Conservation (phyloP, 2,329 filamentous ascomycete genomes). For the Grosmannia penicillata region DNA sequence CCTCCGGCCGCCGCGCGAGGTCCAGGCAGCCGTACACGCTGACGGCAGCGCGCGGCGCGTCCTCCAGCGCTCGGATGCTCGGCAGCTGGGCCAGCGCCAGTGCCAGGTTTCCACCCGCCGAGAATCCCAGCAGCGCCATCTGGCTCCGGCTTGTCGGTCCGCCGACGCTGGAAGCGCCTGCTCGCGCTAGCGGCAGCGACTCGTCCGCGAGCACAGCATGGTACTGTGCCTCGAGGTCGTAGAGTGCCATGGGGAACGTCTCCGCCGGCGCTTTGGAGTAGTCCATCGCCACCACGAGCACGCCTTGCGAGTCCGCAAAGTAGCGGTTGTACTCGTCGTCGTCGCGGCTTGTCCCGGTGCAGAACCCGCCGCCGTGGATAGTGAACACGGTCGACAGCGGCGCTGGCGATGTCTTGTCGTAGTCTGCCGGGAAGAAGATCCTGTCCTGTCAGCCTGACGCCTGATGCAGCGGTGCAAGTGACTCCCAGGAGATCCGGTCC, state of each 20-base stretch:
- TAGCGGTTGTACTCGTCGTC: constrained; percentile 31
- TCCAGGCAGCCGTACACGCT: constrained; percentile 30
- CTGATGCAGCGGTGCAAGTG: no score
- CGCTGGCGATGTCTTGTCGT: constrained; percentile 15
- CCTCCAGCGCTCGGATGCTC: constrained; percentile 13
- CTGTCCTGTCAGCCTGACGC: constrained; percentile 11
- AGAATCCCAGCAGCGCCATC: constrained; percentile 31
- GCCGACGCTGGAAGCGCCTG: constrained; percentile 6
- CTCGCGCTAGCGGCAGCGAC: constrained; percentile 27
- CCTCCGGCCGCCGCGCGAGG: constrained; percentile 16
- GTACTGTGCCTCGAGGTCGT: constrained; percentile 29
- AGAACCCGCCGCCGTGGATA: constrained; percentile 36
- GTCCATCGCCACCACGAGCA: constrained; percentile 31
- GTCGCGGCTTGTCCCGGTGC: constrained; percentile 23
- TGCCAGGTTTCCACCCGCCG: constrained; percentile 32
- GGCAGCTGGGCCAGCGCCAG: constrained; percentile 25
- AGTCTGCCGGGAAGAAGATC: constrained; percentile 24
- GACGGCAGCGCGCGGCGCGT: constrained; percentile 18
- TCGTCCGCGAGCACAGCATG: constrained; percentile 25
- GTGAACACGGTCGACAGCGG: constrained; percentile 28
- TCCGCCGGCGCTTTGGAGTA: constrained; percentile 30
- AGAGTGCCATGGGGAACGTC: constrained; percentile 26
- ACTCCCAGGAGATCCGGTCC: neutral
- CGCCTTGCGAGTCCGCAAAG: constrained; percentile 23
- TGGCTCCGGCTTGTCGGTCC: neutral